Base-by-base conservation (phyloP, 2,329 filamentous ascomycete species). In the Apiospora rasikravindrae region DNA sequence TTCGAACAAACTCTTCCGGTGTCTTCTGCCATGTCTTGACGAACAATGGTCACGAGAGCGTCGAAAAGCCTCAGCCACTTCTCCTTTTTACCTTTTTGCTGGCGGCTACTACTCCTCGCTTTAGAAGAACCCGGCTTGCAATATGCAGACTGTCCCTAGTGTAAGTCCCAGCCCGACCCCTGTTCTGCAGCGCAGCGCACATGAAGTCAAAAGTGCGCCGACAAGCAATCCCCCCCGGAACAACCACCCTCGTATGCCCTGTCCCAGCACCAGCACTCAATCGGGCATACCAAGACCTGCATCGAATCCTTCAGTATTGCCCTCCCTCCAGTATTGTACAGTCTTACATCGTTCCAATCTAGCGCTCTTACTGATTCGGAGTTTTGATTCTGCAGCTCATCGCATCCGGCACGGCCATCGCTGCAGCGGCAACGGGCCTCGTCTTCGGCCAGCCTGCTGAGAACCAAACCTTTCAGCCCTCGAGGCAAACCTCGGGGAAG, bases 341-440 rank as follows among this genome's bases (percentile, higher is more conserved):
- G 57, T 64, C 19, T 64, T 51, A 26, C 61, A 26, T 7, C 14
- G 24, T 29, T 68, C 67, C n/a, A 29, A 45, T 49, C 24, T 14
- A 16, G n/a, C 19, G 44, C 10, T 6, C 14, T 45, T 49, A 22
- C 42, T 45, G 29, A 68, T 22, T 19, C 8, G 29, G 19, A n/a
- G 24, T 19, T n/a, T 64, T 66, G 2, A 68, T 77, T 19, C n/a
- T 37, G 22, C 42, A 91, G 89, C 88, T 91, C 77, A 87, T 90
- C 82, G 89, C 88, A 81, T 87, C 88, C 76, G 88, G 89, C 81
- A 88, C 88, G 82, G 88, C 88, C 75, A 86, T 90, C 80, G 89
- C 88, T 82, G 88, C 88, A 78, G 88, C 88, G 76, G 85, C 88
- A 80, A 86, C 84, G 76, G 88, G 89, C 76, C 82, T 91, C 74